phyloP scores from a whole-genome alignment of 306 rosid species.

The Glycyrrhiza uralensis region DNA sequence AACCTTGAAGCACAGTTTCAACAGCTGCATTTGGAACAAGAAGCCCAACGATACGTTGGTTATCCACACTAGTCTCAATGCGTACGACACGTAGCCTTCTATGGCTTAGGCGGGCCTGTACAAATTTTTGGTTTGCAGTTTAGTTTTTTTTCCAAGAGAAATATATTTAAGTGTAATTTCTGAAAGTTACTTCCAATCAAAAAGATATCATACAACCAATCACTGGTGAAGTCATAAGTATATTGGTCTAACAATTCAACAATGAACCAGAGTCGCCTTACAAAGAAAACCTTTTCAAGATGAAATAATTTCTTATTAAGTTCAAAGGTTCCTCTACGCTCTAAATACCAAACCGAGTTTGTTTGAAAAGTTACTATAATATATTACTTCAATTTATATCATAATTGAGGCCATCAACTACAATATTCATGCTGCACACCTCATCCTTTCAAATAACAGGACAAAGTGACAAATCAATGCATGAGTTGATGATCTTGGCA shows the following conservation, averaged over 20 bases:
- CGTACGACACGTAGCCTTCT: slow-evolving; percentile 92
- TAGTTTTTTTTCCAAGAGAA: neutral
- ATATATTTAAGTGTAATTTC: neutral
- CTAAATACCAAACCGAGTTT: neutral
- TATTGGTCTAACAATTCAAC: neutral
- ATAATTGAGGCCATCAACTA: neutral
- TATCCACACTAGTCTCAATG: slow-evolving; percentile 78
- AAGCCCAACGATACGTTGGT: slow-evolving; percentile 81
- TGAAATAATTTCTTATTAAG: neutral
- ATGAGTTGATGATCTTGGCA: neutral
- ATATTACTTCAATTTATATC: slow-evolving; percentile 5
- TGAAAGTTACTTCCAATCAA: neutral
- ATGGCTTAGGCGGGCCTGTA: slow-evolving; percentile 85
- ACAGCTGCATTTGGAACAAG: slow-evolving; percentile 94
- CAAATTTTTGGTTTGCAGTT: slow-evolving; percentile 19
- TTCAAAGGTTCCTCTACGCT: neutral
- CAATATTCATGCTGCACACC: neutral
- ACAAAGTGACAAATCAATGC: neutral
- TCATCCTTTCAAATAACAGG: neutral
- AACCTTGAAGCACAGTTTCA: slow-evolving; percentile 92
- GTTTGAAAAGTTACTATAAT: neutral
- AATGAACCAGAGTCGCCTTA: neutral
- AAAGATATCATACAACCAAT: neutral
- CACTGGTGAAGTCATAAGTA: neutral
- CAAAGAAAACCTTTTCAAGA: neutral